Evolutionary conservation across 148 eudicot genomes (phyloP), one percentile per base, ranked within the genome.

Genomic region (Fallopia convolvulus): DNA sequence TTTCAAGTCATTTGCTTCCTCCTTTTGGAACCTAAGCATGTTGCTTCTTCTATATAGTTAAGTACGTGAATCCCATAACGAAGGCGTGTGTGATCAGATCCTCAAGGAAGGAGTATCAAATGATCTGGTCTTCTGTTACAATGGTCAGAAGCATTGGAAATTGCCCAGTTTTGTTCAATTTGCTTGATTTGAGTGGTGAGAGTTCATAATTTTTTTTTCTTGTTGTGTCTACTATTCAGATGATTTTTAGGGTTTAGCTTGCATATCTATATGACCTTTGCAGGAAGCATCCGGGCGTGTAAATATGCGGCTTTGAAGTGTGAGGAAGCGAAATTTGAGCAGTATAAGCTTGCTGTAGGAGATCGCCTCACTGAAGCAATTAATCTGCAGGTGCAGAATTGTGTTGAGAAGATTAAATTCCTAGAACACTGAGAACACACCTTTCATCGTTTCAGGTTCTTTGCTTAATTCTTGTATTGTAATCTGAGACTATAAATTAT

Each of bases 121-220:
- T 84, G 76, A 88, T 94, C 47, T 92, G 97, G 99, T 85, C 88
- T 55, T 87, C 99, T 26, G 85, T 88, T 56, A 91, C 97, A 23
- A 86, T 92, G 92, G 89, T 92, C 50, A 87, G 86, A 80, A 88
- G 85, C 80, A 78, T 94, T 46, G 94, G 85, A 26, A 88, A 86
- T 61, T 90, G 92, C 81, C 90, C 94, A 1, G 94, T 90, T 48
- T 76, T 88, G 55, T 90, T 90, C 82, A 94, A 90, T 82, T 83
- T 94, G 74, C 85, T 94, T 76, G 89, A 94, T 74, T 84, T 94
- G 73, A 92, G 92, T 79, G 99, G 99, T 94, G 81, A 92, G 97
- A 44, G 7, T 83, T 74, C 55, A 6, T 73, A 73, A 10, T 3
- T 13, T 20, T 17, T 30, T 39, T 26, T 26, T 26, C 3, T 18